Base-by-base conservation (phyloP, 768 basidiomycete species). In the Lyophyllum atratum region DNA sequence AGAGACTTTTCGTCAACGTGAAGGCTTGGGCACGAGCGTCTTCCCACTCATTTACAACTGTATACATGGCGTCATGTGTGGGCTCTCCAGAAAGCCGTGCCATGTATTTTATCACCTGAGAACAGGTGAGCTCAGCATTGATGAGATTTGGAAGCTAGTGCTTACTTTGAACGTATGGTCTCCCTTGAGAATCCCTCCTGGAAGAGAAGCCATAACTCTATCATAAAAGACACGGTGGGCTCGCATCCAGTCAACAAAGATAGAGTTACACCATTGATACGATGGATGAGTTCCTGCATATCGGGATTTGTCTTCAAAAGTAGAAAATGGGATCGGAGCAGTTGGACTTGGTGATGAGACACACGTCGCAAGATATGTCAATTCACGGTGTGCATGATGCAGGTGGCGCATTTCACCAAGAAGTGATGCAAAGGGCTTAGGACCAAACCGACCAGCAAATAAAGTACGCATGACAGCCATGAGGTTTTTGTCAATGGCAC, bases 1-100 rank as follows among this genome's bases (percentile, higher is more conserved):
- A 39, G 26, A 55, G 46, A 10, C 46, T 49, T 49, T 55, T 55
- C 7, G 46, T 55, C 1, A 49, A 14, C 10, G 54, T 55, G 21
- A 55, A 39, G 2, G 54, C 54, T 19, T 55, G 45, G 9, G 17
- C n/a, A n/a, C 25, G 17, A 2, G 34, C 54, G 2, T 55, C 34
- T 37, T 55, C 34, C 54, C 54, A 55, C 12, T 55, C 46, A 48
- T 55, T 55, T 14, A 55, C 28, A 10, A 45, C 28, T 1, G 45
- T 55, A 21, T 48, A 48, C n/a, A 55, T 48, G 3, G 46, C 54
- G 37, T 55, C 31, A 40, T 55, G 34, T 2, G 46, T 39, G 1
- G 46, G 54, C 9, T 55, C 33, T 0, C 54, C 45, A 3, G 43
- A 29, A n/a, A 54, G 42, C 8, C 33, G 24, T 6, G 22, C 24